phyloP scores from a whole-genome alignment of 352 stramenopile species.

The Thalassiosira ordinaria region DNA sequence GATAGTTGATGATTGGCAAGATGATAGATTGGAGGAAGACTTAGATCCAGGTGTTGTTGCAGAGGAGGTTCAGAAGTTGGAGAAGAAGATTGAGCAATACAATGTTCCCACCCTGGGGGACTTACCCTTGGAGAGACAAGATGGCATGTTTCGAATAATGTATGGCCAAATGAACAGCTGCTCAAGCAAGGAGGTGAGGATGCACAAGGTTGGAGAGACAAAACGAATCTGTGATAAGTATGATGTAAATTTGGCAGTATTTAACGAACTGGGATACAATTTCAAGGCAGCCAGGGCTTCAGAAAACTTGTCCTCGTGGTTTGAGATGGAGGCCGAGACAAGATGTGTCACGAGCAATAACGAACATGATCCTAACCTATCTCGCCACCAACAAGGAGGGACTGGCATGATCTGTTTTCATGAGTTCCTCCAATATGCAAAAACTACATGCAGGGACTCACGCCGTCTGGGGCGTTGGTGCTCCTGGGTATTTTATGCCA shows the following conservation, averaged over 20 bases:
- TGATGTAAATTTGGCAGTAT: not conserved
- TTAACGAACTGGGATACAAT: conserved; percentile 9
- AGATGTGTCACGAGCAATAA: conserved; percentile 12
- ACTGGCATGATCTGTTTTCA: conserved; percentile 8
- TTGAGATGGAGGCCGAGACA: conserved; percentile 13
- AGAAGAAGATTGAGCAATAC: conserved; percentile 2
- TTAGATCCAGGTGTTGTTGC: too few relatives aligned
- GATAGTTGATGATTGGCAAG: too few relatives aligned
- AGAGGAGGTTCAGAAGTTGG: too few relatives aligned
- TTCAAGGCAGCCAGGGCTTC: not conserved
- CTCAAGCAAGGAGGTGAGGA: not conserved
- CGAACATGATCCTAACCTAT: not conserved
- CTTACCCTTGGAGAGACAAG: not conserved
- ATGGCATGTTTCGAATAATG: conserved; percentile 6
- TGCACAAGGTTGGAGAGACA: not conserved
- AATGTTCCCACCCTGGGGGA: not conserved
- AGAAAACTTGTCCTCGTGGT: conserved; percentile 5
- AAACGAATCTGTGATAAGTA: conserved; percentile 7
- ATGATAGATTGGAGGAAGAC: too few relatives aligned
- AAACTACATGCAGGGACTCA: not conserved
- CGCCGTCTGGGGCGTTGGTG: conserved; percentile 16
- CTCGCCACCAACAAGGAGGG: conserved; percentile 6
- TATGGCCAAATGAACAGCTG: conserved; percentile 8
- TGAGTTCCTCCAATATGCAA: not conserved
- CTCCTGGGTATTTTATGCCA: conserved; percentile 2